Base-by-base conservation (phyloP, 139 green algal species). In the Dunaliella primolecta region DNA sequence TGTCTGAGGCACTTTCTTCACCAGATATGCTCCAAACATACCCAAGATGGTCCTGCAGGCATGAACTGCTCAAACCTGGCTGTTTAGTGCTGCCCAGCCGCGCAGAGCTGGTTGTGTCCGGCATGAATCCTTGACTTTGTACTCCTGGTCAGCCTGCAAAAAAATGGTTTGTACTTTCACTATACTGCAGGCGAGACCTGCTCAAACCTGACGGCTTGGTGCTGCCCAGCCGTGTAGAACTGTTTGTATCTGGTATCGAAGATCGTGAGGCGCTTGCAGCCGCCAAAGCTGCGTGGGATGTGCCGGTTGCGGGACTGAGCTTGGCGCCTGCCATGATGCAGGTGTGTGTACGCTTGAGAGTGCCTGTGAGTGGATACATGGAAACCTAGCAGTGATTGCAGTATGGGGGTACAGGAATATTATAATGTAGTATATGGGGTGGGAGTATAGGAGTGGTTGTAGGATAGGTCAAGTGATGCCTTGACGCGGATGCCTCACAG, bases 201-300 rank as follows among this genome's bases (percentile, higher is more conserved):
- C 75, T 80, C 29, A 80, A 80, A n/a, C 32, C 27, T 27, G 75
- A n/a, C 29, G 75, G 75, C 3, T 2, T 80, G 75, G 30, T 80
- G 75, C 75, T 80, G n/a, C 75, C 75, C 29, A 80, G 75, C 75
- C 75, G 75, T 15, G 75, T 30, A 2, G 21, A 32, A n/a, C 75
- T 80, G 75, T 80, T 38, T 80, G 75, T 33, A 36, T 80, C n/a
- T 36, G 75, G 75, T 2, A 32, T 80, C n/a, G 75, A 80, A 80
- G 75, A 80, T 30, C 29, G 75, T 2, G 75, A 80, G n/a, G 29
- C 75, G 7, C 75, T 80, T 27, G 29, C 27, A 23, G 29, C 75
- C 29, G n/a, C 21, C 1, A 80, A 80, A 36, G 75, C 32, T 23
- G 3, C 11, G 7, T 80, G 75, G 75, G 75, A 80, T 11, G 75